phyloP scores from a whole-genome alignment of 1,284 basidiomycete genomes.

The Ceratobasidium sp. region DNA sequence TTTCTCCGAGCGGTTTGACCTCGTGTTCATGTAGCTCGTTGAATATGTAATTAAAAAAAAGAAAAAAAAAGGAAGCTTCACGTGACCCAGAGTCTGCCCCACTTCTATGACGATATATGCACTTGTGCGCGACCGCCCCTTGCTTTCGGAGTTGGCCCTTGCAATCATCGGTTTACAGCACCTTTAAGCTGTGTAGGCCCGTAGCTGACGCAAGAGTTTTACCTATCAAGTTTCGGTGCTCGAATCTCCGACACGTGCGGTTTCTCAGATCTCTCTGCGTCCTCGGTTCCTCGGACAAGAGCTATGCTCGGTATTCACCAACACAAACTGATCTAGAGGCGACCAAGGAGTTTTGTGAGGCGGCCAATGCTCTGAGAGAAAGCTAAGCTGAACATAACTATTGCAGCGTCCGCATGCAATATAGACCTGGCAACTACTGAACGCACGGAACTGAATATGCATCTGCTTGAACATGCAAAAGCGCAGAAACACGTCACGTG shows the following conservation, averaged over 20 bases:
- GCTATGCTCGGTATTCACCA: slow-evolving; percentile 45
- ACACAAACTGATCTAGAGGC: slow-evolving; percentile 46
- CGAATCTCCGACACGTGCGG: not conserved
- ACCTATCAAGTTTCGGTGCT: not conserved
- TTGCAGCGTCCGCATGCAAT: too few species aligned
- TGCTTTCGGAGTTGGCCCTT: not conserved
- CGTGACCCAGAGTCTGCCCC: not conserved
- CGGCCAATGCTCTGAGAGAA: slow-evolving; percentile 32
- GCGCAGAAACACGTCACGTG: too few species aligned
- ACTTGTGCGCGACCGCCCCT: slow-evolving; percentile 7
- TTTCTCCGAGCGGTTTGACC: too few species aligned
- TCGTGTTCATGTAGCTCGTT: too few species aligned
- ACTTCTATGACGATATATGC: slow-evolving; percentile 27
- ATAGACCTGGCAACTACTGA: too few species aligned
- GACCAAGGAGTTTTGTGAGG: slow-evolving; percentile 44
- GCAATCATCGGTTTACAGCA: not conserved
- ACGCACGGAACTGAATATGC: too few species aligned
- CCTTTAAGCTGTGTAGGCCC: not conserved
- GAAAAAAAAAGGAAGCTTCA: too few species aligned
- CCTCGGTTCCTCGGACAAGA: not conserved
- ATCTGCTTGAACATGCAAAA: too few species aligned
- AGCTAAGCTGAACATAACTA: slow-evolving; percentile 46
- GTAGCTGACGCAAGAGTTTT: not conserved
- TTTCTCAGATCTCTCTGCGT: not conserved
- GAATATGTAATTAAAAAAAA: too few species aligned